phyloP scores from a whole-genome alignment of 164 flowering plant genomes.

The Saururus chinensis region DNA sequence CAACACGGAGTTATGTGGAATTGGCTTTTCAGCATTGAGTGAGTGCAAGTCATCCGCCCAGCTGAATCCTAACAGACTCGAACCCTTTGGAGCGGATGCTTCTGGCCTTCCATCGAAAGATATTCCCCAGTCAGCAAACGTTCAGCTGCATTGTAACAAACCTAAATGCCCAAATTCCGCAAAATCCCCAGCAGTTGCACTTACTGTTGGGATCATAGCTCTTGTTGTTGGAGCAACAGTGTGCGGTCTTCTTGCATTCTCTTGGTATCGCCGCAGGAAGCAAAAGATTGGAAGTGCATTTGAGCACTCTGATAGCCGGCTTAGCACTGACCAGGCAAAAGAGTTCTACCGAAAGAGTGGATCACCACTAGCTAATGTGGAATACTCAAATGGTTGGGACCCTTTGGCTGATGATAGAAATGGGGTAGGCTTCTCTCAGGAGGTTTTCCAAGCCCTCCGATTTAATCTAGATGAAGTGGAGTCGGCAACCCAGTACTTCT shows the following conservation, averaged over 20 bases:
- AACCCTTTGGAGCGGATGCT: slow-evolving; percentile 36
- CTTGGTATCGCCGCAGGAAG: slow-evolving; percentile 61
- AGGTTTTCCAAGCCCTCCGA: slow-evolving; percentile 48
- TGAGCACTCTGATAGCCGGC: slow-evolving; percentile 46
- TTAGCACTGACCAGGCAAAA: slow-evolving; percentile 58
- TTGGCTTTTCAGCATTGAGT: slow-evolving; percentile 38
- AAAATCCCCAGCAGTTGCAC: slow-evolving; percentile 20
- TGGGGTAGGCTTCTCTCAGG: slow-evolving; percentile 45
- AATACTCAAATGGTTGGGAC: slow-evolving; percentile 92
- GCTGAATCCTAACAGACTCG: slow-evolving; percentile 29
- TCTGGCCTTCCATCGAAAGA: slow-evolving; percentile 18
- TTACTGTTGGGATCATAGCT: slow-evolving; percentile 37
- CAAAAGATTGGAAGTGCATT: slow-evolving; percentile 71
- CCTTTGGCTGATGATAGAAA: slow-evolving; percentile 49
- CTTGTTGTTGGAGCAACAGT: slow-evolving; percentile 17
- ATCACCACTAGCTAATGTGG: slow-evolving; percentile 75
- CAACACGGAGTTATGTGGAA: slow-evolving; percentile 65
- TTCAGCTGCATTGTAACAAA: slow-evolving; percentile 27
- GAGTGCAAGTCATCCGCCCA: slow-evolving; percentile 29
- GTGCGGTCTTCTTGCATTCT: slow-evolving; percentile 35
- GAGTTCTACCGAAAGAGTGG: slow-evolving; percentile 52
- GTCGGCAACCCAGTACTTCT: slow-evolving; percentile 81
- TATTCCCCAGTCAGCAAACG: slow-evolving; percentile 63
- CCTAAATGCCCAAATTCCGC: slow-evolving; percentile 26
- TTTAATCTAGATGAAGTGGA: slow-evolving; percentile 83